Percentiles rank a stretch among this genome's conserved stretches.
Evolutionary conservation across 805 yeast genomes (phyloP).

Genomic region (Priceomyces castillae): DNA sequence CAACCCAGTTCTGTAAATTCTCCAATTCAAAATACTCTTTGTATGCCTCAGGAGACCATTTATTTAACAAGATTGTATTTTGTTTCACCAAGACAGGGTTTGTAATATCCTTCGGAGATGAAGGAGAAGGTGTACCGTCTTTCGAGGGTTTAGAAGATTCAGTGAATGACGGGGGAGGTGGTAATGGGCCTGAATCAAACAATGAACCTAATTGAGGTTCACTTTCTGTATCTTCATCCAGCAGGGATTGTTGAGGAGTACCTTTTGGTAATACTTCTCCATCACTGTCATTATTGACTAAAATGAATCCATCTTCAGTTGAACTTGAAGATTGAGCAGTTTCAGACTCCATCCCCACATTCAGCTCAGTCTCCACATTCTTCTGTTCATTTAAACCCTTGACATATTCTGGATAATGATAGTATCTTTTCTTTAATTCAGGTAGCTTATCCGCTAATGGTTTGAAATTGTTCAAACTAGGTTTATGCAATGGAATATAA

Average conservation of each 20-base stretch:
- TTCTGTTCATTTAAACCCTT: constrained; percentile 13
- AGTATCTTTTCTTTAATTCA: constrained; percentile 26
- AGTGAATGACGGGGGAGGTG: constrained; percentile 17
- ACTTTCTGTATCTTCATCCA: constrained; percentile 29
- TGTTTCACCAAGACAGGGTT: constrained; percentile 20
- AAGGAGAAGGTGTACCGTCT: constrained; percentile 15
- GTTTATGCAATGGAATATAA: constrained; percentile 47
- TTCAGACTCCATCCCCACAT: constrained; percentile 10
- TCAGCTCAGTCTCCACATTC: constrained; percentile 6
- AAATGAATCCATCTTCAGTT: constrained; percentile 19
- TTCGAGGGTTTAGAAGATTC: constrained; percentile 20
- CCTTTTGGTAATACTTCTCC: constrained; percentile 6
- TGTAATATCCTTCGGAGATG: constrained; percentile 7
- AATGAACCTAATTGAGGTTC: constrained; percentile 16
- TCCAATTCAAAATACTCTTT: constrained; percentile 52
- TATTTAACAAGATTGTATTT: constrained; percentile 49
- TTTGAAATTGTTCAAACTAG: constrained; percentile 41
- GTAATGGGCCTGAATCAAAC: constrained; percentile 9
- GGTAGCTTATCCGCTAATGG: constrained; percentile 27
- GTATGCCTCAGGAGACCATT: constrained; percentile 56
- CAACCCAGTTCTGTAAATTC: constrained; percentile 55
- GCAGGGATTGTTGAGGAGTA: constrained; percentile 16
- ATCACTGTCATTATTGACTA: constrained; percentile 14
- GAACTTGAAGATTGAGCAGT: constrained; percentile 1
- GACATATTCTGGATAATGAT: constrained; percentile 28